phyloP scores from a whole-genome alignment of 768 basidiomycete species.

The Kwoniella botswanensis region DNA sequence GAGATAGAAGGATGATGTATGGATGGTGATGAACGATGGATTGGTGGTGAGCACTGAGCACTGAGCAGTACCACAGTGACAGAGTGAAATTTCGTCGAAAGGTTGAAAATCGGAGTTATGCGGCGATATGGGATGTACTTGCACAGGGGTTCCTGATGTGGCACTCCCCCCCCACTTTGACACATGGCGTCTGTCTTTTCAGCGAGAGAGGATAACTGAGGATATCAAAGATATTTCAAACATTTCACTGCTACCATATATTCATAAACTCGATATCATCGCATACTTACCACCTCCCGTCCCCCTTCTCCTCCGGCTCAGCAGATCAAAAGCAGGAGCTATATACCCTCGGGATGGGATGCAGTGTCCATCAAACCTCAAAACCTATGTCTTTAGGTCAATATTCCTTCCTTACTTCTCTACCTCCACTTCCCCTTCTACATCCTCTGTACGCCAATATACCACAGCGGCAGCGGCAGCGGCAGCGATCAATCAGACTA shows the following conservation, averaged over 20 bases:
- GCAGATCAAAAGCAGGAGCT: background rate
- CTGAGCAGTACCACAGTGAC: background rate
- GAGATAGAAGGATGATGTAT: constrained; percentile 9
- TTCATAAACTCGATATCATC: background rate
- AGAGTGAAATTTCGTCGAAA: constrained; percentile 26
- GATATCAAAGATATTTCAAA: background rate
- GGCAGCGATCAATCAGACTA: background rate
- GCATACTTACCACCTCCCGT: background rate
- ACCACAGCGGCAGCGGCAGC: background rate
- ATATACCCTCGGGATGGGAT: constrained; percentile 41
- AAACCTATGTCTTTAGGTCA: constrained; percentile 12
- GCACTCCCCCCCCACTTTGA: background rate
- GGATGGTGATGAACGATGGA: constrained; percentile 3
- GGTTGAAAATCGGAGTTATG: constrained; percentile 6
- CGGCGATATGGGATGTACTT: background rate
- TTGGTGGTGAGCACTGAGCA: constrained; percentile 8
- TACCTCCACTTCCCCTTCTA: background rate
- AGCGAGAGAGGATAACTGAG: background rate
- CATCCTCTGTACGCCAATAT: background rate
- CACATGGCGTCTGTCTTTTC: constrained; percentile 7
- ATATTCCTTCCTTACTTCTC: constrained; percentile 42
- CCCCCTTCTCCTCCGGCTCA: background rate
- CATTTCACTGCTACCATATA: background rate
- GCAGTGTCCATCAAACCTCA: constrained; percentile 24
- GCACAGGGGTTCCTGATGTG: background rate